Evolutionary conservation across 768 basidiomycete genomes (phyloP), one percentile per base, ranked within the genome.

Genomic region (Gloeophyllum trabeum): DNA sequence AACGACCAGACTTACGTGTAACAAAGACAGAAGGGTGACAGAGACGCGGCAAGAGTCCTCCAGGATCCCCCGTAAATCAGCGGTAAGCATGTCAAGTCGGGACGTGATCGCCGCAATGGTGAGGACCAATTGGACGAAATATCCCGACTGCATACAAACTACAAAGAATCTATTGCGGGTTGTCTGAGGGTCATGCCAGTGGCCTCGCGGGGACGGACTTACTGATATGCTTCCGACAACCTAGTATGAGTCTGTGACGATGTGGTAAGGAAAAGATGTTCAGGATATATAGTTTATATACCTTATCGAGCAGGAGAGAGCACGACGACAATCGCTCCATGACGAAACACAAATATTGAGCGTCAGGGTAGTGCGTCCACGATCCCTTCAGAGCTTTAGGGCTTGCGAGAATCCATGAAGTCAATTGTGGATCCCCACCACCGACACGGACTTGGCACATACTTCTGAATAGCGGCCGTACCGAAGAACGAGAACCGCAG

Each of bases 41-140:
- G n/a, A n/a, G n/a, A n/a, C n/a, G n/a, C n/a, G n/a, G n/a, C n/a
- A n/a, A n/a, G n/a, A n/a, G n/a, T n/a, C n/a, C n/a, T n/a, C n/a
- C n/a, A n/a, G n/a, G n/a, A n/a, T n/a, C n/a, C n/a, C n/a, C n/a
- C n/a, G n/a, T n/a, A n/a, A n/a, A n/a, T n/a, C n/a, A n/a, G n/a
- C n/a, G n/a, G 16, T 32, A 10, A 81, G 52, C 3, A 56, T 51
- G 20, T 60, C 61, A 54, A 84, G 57, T 43, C 85, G 70, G 2
- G 81, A 80, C 35, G 70, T 60, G 28, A 84, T 69, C 10, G 76
- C 81, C 19, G 67, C 62, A 32, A 88, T 64, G 4, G 74, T 62
- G 36, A 90, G 53, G n/a, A 79, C 58, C 13, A 84, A 54, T 46
- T 81, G 80, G 10, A 82, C 63, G 51, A 90, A 90, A 14, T 83